Evolutionary conservation across 306 rosid genomes (phyloP).

Genomic region (Cicer bijugum): DNA sequence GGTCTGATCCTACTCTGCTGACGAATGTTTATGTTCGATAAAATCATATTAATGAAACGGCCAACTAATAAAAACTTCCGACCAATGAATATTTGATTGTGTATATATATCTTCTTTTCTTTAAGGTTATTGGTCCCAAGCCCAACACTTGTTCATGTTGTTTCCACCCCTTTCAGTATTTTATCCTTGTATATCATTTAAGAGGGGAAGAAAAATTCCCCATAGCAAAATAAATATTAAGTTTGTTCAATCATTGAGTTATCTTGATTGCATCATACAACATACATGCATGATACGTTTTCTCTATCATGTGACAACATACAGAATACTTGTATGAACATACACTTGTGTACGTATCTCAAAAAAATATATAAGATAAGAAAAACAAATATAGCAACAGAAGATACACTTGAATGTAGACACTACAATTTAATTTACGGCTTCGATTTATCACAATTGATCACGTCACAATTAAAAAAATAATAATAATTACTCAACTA

Average conservation of each 20-base stretch:
- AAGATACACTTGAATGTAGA: constrained; percentile 41
- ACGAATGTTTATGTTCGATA: too few species aligned
- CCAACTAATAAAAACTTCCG: too few species aligned
- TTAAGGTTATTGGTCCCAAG: background rate
- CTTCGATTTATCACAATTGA: background rate
- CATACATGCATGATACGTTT: background rate
- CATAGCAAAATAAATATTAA: background rate
- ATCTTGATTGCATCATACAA: constrained; percentile 25
- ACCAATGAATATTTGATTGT: background rate
- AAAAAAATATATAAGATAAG: background rate
- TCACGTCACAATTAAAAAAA: background rate
- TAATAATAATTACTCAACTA: too few species aligned
- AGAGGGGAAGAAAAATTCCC: background rate
- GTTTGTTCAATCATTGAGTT: constrained; percentile 34
- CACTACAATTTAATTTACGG: background rate
- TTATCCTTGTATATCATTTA: background rate
- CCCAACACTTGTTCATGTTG: constrained; percentile 29
- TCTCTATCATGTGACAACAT: constrained; percentile 2
- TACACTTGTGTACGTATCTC: constrained; percentile 15
- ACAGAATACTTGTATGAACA: constrained; percentile 1
- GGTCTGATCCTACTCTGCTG: too few species aligned
- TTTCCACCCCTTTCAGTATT: background rate
- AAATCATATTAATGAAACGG: too few species aligned
- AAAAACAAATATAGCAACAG: constrained; percentile 27
- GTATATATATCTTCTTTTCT: background rate